Conservation (phyloP, 768 basidiomycete genomes). For the Botryobasidium botryosum region DNA sequence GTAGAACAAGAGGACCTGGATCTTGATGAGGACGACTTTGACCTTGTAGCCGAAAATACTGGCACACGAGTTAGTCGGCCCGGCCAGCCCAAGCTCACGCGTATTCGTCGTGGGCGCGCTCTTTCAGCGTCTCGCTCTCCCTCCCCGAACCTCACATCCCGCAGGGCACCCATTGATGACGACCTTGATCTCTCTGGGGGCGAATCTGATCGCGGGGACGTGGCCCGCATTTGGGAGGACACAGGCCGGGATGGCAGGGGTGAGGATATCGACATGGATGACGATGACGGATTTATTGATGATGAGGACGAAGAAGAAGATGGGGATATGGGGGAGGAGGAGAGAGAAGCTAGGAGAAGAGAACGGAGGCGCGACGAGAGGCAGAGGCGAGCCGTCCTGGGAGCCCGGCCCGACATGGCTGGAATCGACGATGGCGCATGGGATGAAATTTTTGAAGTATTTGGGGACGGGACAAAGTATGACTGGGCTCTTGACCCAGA, state of each 20-base stretch:
- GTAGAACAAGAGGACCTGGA: conserved; percentile 16
- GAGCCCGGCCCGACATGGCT: conserved; percentile 49
- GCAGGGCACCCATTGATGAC: conserved; percentile 37
- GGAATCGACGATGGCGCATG: conserved; percentile 82
- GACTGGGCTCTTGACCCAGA: conserved; percentile 86
- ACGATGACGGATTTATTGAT: conserved; percentile 57
- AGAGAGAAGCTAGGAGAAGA: conserved; percentile 54
- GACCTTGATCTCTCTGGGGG: conserved; percentile 67
- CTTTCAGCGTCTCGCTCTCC: conserved; percentile 48
- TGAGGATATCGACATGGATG: conserved; percentile 26
- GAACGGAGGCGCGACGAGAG: conserved; percentile 49
- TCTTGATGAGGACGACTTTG: conserved; percentile 78
- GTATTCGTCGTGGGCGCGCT: conserved; percentile 52
- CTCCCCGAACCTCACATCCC: conserved; percentile 25
- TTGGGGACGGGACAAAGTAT: conserved; percentile 92
- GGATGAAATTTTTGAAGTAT: conserved; percentile 92
- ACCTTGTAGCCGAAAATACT: conserved; percentile 69
- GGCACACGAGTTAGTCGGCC: conserved; percentile 43
- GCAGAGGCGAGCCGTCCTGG: conserved; percentile 47
- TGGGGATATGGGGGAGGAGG: conserved; percentile 51
- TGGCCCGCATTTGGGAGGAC: conserved; percentile 72
- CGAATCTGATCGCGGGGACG: conserved; percentile 45
- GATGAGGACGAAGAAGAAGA: conserved; percentile 32
- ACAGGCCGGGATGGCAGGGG: conserved; percentile 24
- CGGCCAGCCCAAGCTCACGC: conserved; percentile 46